Evolutionary conservation across 1,284 basidiomycete species (phyloP).

Genomic region (Taiwanofungus camphoratus): DNA sequence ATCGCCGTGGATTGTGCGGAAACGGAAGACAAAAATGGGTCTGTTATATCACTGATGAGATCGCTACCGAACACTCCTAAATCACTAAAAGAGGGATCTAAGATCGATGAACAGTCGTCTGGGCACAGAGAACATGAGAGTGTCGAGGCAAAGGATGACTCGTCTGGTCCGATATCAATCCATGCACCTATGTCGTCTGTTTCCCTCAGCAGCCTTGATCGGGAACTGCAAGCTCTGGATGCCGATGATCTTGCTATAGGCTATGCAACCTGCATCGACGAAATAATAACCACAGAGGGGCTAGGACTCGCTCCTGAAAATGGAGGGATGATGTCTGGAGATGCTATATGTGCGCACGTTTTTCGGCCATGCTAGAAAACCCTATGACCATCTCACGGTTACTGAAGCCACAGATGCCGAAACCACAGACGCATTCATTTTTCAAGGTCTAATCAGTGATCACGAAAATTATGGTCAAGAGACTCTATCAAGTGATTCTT

Average conservation of each 20-base stretch:
- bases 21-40: not conserved
- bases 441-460: too few species aligned
- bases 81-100: not conserved
- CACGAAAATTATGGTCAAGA: too few species aligned
- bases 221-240: constrained; percentile 6
- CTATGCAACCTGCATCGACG: not conserved
- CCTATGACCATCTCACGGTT: too few species aligned
- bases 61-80: not conserved
- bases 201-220: constrained; percentile 1
- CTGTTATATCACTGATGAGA: too few species aligned
- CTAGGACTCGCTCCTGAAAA: too few species aligned
- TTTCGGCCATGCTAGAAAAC: too few species aligned
- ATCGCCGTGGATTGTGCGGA: not conserved
- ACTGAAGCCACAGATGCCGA: too few species aligned
- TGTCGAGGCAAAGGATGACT: not conserved
- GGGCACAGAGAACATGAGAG: not conserved
- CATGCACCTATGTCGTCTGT: not conserved
- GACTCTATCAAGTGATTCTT: too few species aligned
- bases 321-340: too few species aligned
- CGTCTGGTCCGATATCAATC: not conserved
- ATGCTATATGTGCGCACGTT: too few species aligned
- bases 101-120: not conserved
- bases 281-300: too few species aligned
- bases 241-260: constrained; percentile 2
- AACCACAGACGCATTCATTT: too few species aligned